Percentiles rank a stretch among this genome's conserved stretches.
Evolutionary conservation across 2,329 filamentous ascomycete species (phyloP).

Genomic region (Cytospora paraplurivora): DNA sequence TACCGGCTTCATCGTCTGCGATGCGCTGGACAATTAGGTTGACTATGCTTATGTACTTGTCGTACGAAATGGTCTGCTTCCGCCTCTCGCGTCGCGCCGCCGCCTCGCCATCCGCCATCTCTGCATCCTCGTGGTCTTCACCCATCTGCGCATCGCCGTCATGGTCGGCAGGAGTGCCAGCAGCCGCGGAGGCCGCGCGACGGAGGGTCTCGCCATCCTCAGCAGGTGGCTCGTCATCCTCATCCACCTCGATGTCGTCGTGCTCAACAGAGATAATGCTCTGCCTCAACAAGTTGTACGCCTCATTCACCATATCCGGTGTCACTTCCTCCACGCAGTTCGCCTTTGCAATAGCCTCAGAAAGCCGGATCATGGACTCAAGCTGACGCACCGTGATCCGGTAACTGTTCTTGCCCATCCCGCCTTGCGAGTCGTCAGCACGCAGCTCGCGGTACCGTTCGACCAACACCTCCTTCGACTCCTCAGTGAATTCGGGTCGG

Average conservation of each 20-base stretch:
- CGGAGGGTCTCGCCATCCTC: slow-evolving; percentile 51
- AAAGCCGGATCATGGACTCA: slow-evolving; percentile 92
- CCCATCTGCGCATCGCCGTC: slow-evolving; percentile 50
- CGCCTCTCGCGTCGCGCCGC: slow-evolving; percentile 38
- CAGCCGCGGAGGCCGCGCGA: slow-evolving; percentile 53
- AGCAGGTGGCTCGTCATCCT: slow-evolving; percentile 44
- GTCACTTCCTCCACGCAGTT: slow-evolving; percentile 93
- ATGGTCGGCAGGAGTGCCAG: slow-evolving; percentile 49
- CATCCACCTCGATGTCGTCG: slow-evolving; percentile 93
- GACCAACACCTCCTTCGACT: slow-evolving; percentile 83
- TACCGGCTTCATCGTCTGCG: slow-evolving; percentile 75
- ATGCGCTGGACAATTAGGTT: slow-evolving; percentile 83
- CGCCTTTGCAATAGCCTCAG: slow-evolving; percentile 96
- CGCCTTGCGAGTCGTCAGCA: slow-evolving; percentile 90
- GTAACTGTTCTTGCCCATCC: slow-evolving; percentile 92
- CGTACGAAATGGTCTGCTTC: slow-evolving; percentile 90
- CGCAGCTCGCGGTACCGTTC: slow-evolving; percentile 94
- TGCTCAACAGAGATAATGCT: slow-evolving; percentile 98
- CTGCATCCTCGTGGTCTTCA: slow-evolving; percentile 43
- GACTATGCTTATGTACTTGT: slow-evolving; percentile 90
- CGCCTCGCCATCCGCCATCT: slow-evolving; percentile 26
- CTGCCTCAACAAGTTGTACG: slow-evolving; percentile 86
- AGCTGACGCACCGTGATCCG: slow-evolving; percentile 96
- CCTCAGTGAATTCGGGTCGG: slow-evolving; percentile 86
- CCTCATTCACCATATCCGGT: slow-evolving; percentile 83